Evolutionary conservation across 208 protist species (phyloP), one percentile per base, ranked within the genome.

Genomic region (Trypanosomatidae sp.): DNA sequence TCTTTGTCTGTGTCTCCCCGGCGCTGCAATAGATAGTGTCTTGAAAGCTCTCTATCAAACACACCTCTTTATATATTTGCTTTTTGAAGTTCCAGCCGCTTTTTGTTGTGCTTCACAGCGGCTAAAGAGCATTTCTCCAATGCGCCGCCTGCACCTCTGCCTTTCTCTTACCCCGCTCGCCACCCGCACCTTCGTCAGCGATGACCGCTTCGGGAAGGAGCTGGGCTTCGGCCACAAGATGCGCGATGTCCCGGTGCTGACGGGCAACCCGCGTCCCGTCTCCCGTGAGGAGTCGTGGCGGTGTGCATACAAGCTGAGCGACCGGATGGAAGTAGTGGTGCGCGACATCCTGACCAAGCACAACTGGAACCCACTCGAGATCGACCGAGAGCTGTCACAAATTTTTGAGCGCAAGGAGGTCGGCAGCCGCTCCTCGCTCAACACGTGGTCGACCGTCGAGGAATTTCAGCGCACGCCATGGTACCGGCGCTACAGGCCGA

Each of bases 391-490:
- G 67, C 68, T 95, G 79, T 77, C 88, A 25, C 84, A 94, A 59
- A 97, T 97, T n/a, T 94, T 94, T 68, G 85, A 92, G 67, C 79
- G 86, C 39, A 94, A 94, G 66, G 70, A 75, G 43, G 36, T 79
- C 12, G 88, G 88, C 49, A 87, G 75, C 64, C 77, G 82, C 67
- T 85, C 92, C n/a, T 92, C 92, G 3, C 80, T 94, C 43, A 96
- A 94, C 64, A 90, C 88, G 33, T 97, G 92, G 90, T 87, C 87
- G 10, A 95, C 90, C 44, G 90, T 97, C 13, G 92, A 97, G 69
- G 92, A 97, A 62, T 97, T 95, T 69, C 92, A 95, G 80, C 82
- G 92, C 58, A 97, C 92, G 30, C 92, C 92, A 25, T 97, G 90
- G 89, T 97, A 95, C 73, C 87, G 90, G 36, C 84, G 92, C 56